These are phyloP conservation scores for Chalara sp. DNA, from an alignment of 2,329 filamentous ascomycete genomes.

Conservation along the genomic window DNA sequence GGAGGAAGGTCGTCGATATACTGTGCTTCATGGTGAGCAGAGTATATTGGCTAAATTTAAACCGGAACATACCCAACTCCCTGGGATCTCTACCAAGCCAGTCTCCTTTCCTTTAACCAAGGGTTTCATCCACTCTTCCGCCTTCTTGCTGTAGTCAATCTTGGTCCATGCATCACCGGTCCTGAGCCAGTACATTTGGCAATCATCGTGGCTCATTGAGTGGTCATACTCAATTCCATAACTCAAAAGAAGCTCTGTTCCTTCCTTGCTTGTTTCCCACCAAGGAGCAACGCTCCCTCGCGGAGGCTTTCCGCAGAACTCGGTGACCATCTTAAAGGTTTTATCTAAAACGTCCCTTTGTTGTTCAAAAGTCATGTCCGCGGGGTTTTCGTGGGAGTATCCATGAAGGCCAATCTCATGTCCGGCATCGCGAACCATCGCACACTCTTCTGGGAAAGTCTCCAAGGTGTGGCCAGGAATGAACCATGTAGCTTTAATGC, in stretches of 20 bases:
- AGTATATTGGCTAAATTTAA: no score
- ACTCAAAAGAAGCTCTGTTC: constrained; percentile 54
- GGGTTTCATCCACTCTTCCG: constrained; percentile 61
- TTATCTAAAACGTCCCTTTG: constrained; percentile 70
- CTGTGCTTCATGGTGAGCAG: no score
- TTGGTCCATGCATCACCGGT: constrained; percentile 61
- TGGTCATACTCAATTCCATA: constrained; percentile 69
- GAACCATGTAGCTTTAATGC: constrained; percentile 63
- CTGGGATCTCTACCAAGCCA: constrained; percentile 60
- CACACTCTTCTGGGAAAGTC: constrained; percentile 61
- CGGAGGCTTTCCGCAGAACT: constrained; percentile 66
- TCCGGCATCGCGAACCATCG: constrained; percentile 52
- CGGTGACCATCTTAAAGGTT: constrained; percentile 63
- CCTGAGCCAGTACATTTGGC: constrained; percentile 55
- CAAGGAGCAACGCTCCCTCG: constrained; percentile 67
- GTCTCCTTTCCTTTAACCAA: constrained; percentile 51
- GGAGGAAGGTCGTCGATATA: constrained; percentile 55
- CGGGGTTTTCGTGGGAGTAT: constrained; percentile 69
- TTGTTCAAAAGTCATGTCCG: constrained; percentile 65
- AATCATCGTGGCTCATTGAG: constrained; percentile 59
- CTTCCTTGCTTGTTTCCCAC: constrained; percentile 68
- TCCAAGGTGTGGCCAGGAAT: constrained; percentile 58
- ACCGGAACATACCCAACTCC: constrained; percentile 37
- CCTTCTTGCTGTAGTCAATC: constrained; percentile 58
- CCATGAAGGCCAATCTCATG: constrained; percentile 64